Conservation (phyloP, 2,329 filamentous ascomycete genomes). For the Apiospora marii region DNA sequence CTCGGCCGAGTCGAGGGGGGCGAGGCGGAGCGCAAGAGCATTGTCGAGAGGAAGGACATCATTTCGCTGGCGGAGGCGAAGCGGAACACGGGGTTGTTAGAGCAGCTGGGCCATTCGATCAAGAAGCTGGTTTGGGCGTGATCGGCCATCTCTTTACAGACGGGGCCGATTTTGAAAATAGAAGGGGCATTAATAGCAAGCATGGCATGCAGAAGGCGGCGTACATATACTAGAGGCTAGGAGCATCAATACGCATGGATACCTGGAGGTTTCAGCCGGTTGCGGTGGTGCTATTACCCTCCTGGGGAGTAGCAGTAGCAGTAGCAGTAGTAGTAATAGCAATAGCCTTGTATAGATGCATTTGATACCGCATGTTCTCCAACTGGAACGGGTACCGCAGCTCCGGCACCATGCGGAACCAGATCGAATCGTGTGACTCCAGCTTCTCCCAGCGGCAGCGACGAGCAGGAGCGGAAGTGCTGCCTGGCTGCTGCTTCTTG, state of each 20-base stretch:
- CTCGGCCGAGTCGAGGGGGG: constrained; percentile 45
- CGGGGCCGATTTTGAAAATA: background rate
- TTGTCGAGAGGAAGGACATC: constrained; percentile 72
- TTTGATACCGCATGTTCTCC: constrained; percentile 95
- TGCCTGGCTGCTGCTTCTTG: background rate
- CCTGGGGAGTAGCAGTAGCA: background rate
- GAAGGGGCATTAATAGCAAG: background rate
- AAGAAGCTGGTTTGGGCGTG: constrained; percentile 92
- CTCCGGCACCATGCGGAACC: constrained; percentile 77
- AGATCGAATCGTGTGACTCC: constrained; percentile 77
- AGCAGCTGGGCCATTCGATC: constrained; percentile 86
- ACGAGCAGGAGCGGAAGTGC: constrained; percentile 20
- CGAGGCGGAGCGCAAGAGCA: constrained; percentile 51
- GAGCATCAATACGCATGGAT: background rate
- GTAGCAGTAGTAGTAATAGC: constrained; percentile 10
- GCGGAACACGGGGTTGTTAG: constrained; percentile 84
- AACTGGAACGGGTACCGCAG: constrained; percentile 83
- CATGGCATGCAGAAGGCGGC: constrained; percentile 4
- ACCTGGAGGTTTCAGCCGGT: constrained; percentile 1
- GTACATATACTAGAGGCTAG: constrained; percentile 19
- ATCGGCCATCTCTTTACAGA: background rate
- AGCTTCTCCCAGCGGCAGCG: constrained; percentile 74
- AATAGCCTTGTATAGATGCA: constrained; percentile 75
- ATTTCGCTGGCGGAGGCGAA: constrained; percentile 86
- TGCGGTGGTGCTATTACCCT: background rate